Conservation (phyloP, 495 filamentous ascomycete genomes). For the Annulohypoxylon bovei region DNA sequence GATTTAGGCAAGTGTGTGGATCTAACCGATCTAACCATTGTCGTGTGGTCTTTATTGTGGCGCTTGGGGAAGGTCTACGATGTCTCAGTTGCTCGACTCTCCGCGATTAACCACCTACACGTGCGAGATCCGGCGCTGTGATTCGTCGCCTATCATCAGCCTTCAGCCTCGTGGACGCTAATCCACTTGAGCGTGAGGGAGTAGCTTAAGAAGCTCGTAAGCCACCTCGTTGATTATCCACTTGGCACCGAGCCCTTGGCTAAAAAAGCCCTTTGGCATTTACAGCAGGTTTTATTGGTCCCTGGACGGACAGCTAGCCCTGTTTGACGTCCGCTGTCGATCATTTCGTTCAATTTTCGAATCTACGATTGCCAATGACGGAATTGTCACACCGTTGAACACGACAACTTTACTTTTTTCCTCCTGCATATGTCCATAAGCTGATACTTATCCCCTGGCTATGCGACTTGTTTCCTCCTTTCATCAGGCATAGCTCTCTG, state of each 20-base stretch:
- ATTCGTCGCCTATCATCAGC: constrained; percentile 45
- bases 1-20: constrained; percentile 23
- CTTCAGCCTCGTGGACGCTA: constrained; percentile 31
- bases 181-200: constrained; percentile 1
- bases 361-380: constrained; percentile 28
- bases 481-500: constrained; percentile 11
- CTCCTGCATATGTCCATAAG: constrained; percentile 24
- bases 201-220: constrained; percentile 30
- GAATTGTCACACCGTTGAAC: constrained; percentile 22
- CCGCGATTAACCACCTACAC: constrained; percentile 42
- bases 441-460: constrained; percentile 1
- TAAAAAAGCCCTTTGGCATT: constrained; percentile 8
- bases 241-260: constrained; percentile 25
- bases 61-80: constrained; percentile 23
- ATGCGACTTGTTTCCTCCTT: constrained; percentile 11
- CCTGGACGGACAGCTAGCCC: constrained; percentile 23
- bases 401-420: constrained; percentile 10
- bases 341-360: constrained; percentile 31
- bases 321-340: constrained; percentile 27
- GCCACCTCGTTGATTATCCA: constrained; percentile 26
- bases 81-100: constrained; percentile 37
- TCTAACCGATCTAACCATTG: constrained; percentile 11
- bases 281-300: constrained; percentile 34
- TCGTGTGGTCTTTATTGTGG: constrained; percentile 33
- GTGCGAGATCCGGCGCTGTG: constrained; percentile 42